Evolutionary conservation across 2,329 filamentous ascomycete genomes (phyloP).

Genomic region (Aspergillus novofumigatus): DNA sequence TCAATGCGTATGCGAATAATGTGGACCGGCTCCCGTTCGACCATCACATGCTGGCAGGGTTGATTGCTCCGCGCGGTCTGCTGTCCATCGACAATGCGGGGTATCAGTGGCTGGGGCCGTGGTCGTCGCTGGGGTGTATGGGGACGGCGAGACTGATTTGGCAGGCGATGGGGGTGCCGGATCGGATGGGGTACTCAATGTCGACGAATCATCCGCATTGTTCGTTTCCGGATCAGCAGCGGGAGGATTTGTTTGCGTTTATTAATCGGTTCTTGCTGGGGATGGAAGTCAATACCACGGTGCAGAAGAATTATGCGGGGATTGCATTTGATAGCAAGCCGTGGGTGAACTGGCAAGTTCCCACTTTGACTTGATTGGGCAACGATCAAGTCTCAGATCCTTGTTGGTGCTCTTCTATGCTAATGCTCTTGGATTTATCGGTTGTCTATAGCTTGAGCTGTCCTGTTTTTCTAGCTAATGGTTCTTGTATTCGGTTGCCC

Average conservation of each 20-base stretch:
- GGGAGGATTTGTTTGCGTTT: slow-evolving; percentile 50
- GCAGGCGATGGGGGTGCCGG: slow-evolving; percentile 3
- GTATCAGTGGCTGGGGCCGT: slow-evolving; percentile 6
- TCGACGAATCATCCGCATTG: slow-evolving; percentile 54
- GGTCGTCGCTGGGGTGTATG: slow-evolving; percentile 6
- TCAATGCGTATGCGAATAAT: slow-evolving; percentile 50
- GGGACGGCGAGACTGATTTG: neutral
- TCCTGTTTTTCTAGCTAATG: no score
- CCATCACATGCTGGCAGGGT: slow-evolving; percentile 55
- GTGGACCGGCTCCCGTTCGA: slow-evolving; percentile 51
- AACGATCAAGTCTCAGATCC: no score
- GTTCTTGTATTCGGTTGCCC: no score
- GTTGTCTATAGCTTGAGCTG: no score
- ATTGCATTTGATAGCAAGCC: slow-evolving; percentile 1
- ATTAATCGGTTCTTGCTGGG: slow-evolving; percentile 53
- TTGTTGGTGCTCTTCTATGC: no score
- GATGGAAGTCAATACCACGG: slow-evolving; percentile 23
- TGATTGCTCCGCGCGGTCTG: slow-evolving; percentile 54
- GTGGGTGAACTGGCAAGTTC: slow-evolving; percentile 8
- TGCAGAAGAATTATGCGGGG: slow-evolving; percentile 6
- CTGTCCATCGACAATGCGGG: slow-evolving; percentile 21
- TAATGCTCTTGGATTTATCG: no score
- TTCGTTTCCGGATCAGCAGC: slow-evolving; percentile 51
- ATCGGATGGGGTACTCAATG: slow-evolving; percentile 53
- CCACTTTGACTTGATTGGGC: neutral